These are phyloP conservation scores for Populus hybrid DNA, from an alignment of 441 rosid species.

Conservation along the genomic window DNA sequence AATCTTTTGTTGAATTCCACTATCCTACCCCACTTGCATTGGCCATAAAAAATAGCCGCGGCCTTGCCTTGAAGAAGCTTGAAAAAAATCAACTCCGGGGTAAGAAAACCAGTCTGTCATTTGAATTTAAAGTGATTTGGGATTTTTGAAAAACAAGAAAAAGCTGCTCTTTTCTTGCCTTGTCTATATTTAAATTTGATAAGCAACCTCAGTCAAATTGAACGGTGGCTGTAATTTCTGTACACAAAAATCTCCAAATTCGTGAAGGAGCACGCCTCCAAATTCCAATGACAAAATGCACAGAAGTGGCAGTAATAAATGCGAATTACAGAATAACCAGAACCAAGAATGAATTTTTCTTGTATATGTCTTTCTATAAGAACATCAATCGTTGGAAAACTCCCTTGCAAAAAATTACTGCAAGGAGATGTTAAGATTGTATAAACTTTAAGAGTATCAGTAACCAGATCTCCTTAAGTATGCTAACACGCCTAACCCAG, in stretches of 20 bases:
- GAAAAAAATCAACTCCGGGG: neutral
- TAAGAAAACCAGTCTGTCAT: neutral
- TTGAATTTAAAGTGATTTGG: neutral
- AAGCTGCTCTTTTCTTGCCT: too few species aligned
- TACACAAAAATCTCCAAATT: neutral
- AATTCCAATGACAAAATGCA: neutral
- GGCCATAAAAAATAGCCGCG: neutral
- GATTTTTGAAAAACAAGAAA: neutral
- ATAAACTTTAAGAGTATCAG: constrained; percentile 14
- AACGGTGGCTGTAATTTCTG: neutral
- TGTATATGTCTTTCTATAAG: constrained; percentile 7
- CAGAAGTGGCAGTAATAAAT: constrained; percentile 2
- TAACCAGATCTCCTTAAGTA: constrained; percentile 58
- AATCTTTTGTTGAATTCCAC: neutral
- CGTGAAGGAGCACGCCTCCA: neutral
- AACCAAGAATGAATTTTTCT: neutral
- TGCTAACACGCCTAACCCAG: constrained; percentile 78
- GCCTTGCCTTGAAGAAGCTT: neutral
- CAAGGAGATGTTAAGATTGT: neutral
- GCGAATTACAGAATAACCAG: neutral
- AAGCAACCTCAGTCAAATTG: neutral
- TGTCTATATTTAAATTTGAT: too few species aligned
- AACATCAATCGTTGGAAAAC: constrained; percentile 12
- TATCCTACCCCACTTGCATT: neutral
- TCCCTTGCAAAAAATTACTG: neutral